These are phyloP conservation scores for Leptographium galeiforme DNA, from an alignment of 2,329 filamentous ascomycete genomes.

Conservation along the genomic window DNA sequence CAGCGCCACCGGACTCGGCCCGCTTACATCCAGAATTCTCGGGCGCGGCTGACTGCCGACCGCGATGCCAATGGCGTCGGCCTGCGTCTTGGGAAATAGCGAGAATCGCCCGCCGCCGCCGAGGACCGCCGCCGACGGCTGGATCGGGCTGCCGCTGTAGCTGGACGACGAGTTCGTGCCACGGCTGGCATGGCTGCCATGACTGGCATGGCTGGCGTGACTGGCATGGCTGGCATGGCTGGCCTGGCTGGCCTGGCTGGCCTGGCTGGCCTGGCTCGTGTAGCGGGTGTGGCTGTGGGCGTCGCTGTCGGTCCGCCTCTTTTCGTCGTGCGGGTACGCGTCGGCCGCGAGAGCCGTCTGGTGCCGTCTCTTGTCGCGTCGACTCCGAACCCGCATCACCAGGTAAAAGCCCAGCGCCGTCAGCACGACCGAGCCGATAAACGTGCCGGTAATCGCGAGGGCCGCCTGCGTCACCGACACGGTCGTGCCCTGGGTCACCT, in stretches of 20 bases:
- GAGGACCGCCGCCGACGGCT: background rate
- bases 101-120: slow-evolving; percentile 8
- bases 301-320: slow-evolving; percentile 1
- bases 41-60: slow-evolving; percentile 1
- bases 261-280: background rate
- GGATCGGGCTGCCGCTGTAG: background rate
- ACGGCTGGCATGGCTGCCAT: background rate
- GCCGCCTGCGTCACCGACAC: slow-evolving; percentile 28
- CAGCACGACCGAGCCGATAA: slow-evolving; percentile 27
- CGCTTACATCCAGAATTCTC: background rate
- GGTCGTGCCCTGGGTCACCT: slow-evolving; percentile 22
- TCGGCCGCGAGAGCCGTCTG: slow-evolving; percentile 4
- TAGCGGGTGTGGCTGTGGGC: too few species aligned
- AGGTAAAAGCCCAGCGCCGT: slow-evolving; percentile 24
- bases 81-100: slow-evolving; percentile 14
- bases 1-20: too few species aligned
- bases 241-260: background rate
- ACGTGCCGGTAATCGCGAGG: slow-evolving; percentile 26
- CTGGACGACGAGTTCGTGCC: too few species aligned
- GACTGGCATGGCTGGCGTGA: background rate
- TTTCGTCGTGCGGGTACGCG: slow-evolving; percentile 15
- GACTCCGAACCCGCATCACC: slow-evolving; percentile 17
- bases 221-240: background rate
- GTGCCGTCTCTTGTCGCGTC: slow-evolving; percentile 8
- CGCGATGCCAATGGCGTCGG: background rate